Conservation (phyloP, 257 asterid genomes). For the Coffea canephora region DNA sequence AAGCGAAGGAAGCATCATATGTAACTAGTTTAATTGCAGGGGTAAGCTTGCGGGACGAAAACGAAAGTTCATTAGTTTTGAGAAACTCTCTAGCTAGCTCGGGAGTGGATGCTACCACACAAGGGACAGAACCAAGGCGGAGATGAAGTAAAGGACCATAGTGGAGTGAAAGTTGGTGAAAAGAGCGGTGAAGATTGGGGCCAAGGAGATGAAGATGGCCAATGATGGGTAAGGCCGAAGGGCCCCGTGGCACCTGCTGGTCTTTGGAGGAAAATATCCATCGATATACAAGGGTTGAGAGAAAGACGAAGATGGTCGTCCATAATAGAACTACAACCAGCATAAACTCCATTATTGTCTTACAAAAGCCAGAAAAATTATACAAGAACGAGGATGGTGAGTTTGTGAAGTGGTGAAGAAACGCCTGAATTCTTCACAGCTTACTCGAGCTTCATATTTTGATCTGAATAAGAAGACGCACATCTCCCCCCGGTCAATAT, state of each 20-base stretch:
- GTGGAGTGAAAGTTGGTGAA: constrained; percentile 31
- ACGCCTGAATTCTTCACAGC: too few relatives aligned
- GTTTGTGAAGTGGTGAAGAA: too few relatives aligned
- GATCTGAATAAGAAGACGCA: too few relatives aligned
- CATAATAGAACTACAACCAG: too few relatives aligned
- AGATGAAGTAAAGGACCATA: constrained; percentile 49
- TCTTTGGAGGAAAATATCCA: not conserved
- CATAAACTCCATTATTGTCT: too few relatives aligned
- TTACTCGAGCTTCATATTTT: too few relatives aligned
- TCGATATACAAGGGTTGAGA: not conserved
- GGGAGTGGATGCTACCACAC: constrained; percentile 46
- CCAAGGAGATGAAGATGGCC: constrained; percentile 75
- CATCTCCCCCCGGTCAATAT: too few relatives aligned
- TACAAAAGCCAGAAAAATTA: too few relatives aligned
- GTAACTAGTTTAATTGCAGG: constrained; percentile 59
- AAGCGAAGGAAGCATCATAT: constrained; percentile 54
- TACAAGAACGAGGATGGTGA: too few relatives aligned
- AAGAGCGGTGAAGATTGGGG: constrained; percentile 46
- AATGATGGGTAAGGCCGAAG: constrained; percentile 47
- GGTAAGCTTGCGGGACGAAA: constrained; percentile 46
- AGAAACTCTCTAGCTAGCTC: constrained; percentile 48
- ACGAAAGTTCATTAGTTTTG: constrained; percentile 47
- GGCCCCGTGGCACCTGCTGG: constrained; percentile 37
- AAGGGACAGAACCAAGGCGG: constrained; percentile 39
- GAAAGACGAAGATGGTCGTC: not conserved